A percentile compares a stretch with the other conserved stretches of the same genome.
These are phyloP conservation scores for Whalleya microplaca DNA, from an alignment of 2,329 filamentous ascomycete species.

Conservation along the genomic window DNA sequence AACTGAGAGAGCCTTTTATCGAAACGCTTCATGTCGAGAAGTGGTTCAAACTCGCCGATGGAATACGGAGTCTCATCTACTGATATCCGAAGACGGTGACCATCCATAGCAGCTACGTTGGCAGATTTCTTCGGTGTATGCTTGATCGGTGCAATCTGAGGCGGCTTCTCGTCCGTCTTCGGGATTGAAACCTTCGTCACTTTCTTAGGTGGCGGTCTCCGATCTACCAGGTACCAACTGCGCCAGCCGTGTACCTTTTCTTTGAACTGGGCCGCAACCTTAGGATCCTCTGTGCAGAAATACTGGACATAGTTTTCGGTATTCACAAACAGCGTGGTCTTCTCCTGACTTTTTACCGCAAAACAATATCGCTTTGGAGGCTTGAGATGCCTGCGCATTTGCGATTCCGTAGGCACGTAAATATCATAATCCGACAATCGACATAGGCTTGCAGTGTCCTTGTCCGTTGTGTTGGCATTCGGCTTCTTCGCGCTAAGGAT, in stretches of 20 bases:
- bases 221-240: constrained; percentile 87
- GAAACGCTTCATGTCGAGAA: constrained; percentile 66
- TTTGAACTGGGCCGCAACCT: constrained; percentile 70
- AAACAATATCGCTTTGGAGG: constrained; percentile 86
- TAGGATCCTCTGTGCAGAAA: constrained; percentile 78
- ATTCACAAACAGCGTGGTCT: constrained; percentile 79
- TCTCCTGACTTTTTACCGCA: constrained; percentile 91
- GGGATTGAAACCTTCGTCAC: constrained; percentile 35
- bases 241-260: constrained; percentile 78
- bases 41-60: constrained; percentile 70
- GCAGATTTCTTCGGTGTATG: constrained; percentile 36
- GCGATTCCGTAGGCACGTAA: constrained; percentile 73
- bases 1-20: constrained; percentile 56
- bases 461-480: constrained; percentile 60
- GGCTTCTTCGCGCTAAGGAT: constrained; percentile 71
- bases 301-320: constrained; percentile 90
- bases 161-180: constrained; percentile 34
- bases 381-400: constrained; percentile 71
- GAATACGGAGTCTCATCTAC: constrained; percentile 59
- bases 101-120: constrained; percentile 37
- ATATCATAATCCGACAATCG: constrained; percentile 93
- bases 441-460: constrained; percentile 73
- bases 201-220: constrained; percentile 48
- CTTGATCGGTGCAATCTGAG: constrained; percentile 34
- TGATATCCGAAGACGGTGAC: constrained; percentile 45